A percentile compares a stretch with the other conserved stretches of the same genome.
Evolutionary conservation across 345 rosid species (phyloP).

Genomic region (Hibiscus syriacus): DNA sequence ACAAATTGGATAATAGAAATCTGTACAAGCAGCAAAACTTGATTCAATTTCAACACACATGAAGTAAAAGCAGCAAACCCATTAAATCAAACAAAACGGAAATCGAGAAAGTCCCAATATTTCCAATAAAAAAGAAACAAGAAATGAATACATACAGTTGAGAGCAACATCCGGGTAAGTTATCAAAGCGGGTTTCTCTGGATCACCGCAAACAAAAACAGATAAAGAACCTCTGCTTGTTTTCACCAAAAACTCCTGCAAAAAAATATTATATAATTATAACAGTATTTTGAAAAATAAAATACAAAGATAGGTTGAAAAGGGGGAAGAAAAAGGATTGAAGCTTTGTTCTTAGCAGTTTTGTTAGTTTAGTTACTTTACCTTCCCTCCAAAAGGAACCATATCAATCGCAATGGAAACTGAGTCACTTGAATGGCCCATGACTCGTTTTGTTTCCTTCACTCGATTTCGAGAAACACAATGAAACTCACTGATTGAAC

Average conservation of each 20-base stretch:
- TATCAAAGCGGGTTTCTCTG: conserved; percentile 72
- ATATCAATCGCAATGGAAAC: conserved; percentile 39
- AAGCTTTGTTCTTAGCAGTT: background rate
- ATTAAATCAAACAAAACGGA: background rate
- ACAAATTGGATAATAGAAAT: background rate
- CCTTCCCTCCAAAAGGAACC: conserved; percentile 46
- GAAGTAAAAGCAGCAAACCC: background rate
- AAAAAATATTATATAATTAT: background rate
- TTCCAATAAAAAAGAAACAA: background rate
- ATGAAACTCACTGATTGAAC: conserved; percentile 18
- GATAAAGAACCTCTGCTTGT: conserved; percentile 64
- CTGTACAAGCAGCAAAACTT: background rate
- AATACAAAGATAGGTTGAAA: background rate
- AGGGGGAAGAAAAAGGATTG: background rate
- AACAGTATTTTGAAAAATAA: background rate
- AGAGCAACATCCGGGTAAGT: conserved; percentile 88
- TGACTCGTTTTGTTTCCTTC: conserved; percentile 14
- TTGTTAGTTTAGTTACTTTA: conserved; percentile 8
- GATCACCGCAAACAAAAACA: conserved; percentile 69
- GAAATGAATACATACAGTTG: conserved; percentile 40
- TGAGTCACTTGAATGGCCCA: conserved; percentile 48
- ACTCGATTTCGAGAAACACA: background rate
- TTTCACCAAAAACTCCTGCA: conserved; percentile 68
- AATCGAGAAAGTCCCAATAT: background rate
- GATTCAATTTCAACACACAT: conserved; percentile 1